phyloP scores from a whole-genome alignment of 2,329 filamentous ascomycete genomes.

The Rutstroemia sydowiana region DNA sequence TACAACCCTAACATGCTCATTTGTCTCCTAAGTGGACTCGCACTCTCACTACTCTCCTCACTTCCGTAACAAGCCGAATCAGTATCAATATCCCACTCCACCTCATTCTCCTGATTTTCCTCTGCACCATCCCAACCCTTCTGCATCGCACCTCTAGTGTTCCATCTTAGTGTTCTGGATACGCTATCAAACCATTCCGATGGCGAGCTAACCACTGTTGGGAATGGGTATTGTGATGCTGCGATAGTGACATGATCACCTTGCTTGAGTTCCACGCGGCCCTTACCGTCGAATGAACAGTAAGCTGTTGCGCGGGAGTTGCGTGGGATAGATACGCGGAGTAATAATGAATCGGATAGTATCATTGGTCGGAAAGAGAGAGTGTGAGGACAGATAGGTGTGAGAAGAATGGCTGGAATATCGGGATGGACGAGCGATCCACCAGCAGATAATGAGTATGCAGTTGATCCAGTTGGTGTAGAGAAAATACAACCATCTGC shows the following conservation, averaged over 20 bases:
- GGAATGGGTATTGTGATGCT: conserved; percentile 93
- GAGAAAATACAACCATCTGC: conserved; percentile 97
- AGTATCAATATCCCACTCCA: conserved; percentile 91
- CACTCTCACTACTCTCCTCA: conserved; percentile 61
- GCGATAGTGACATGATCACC: conserved; percentile 96
- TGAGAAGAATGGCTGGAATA: conserved; percentile 92
- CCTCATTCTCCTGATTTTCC: conserved; percentile 39
- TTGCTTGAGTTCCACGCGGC: conserved; percentile 83
- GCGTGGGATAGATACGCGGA: conserved; percentile 79
- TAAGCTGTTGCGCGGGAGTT: conserved; percentile 88
- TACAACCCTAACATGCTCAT: conserved; percentile 66
- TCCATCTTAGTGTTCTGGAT: conserved; percentile 87
- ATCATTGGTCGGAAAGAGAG: conserved; percentile 98
- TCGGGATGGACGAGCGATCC: conserved; percentile 94
- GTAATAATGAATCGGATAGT: conserved; percentile 85
- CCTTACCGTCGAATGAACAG: conserved; percentile 96
- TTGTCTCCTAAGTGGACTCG: conserved; percentile 62
- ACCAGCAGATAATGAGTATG: conserved; percentile 91
- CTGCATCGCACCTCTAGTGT: conserved; percentile 83
- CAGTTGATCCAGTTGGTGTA: conserved; percentile 89
- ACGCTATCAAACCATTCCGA: conserved; percentile 98
- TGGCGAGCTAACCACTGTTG: conserved; percentile 82
- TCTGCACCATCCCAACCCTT: conserved; percentile 64
- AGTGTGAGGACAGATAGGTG: conserved; percentile 95
- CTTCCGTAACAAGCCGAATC: conserved; percentile 66